phyloP scores from a whole-genome alignment of 257 asterid genomes.

The Scutellaria galericulata region DNA sequence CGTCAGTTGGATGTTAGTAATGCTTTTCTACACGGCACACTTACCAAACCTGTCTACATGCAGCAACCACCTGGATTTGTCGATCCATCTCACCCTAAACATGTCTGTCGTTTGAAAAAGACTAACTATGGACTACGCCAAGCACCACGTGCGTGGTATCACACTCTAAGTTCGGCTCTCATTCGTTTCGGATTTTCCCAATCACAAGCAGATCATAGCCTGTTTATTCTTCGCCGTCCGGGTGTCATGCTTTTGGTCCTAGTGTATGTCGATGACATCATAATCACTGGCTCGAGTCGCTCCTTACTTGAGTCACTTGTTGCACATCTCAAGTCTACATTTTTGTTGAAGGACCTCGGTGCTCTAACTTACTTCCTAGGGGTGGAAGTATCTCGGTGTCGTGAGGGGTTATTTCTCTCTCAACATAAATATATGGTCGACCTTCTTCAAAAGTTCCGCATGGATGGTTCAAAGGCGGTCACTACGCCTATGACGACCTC shows the following conservation, averaged over 20 bases:
- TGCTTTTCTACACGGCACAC: too few species aligned
- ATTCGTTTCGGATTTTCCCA: neutral
- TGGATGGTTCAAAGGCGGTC: neutral
- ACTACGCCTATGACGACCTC: neutral
- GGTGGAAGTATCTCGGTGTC: too few species aligned
- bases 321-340: too few species aligned
- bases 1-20: too few species aligned
- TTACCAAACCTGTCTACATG: neutral
- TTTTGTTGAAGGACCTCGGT: neutral
- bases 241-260: neutral
- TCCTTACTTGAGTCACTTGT: neutral
- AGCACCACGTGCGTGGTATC: neutral
- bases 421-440: neutral
- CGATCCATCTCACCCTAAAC: neutral
- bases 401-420: neutral
- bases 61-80: neutral
- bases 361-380: neutral
- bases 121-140: too few species aligned
- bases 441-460: neutral
- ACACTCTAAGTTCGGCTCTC: neutral
- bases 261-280: neutral
- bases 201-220: neutral
- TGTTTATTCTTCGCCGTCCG: too few species aligned
- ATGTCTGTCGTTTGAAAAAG: neutral
- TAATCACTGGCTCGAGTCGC: neutral